Percentiles rank a stretch among this genome's conserved stretches.
These are phyloP conservation scores for Leccinum subrobustum DNA, from an alignment of 1,284 basidiomycete genomes.

Conservation along the genomic window DNA sequence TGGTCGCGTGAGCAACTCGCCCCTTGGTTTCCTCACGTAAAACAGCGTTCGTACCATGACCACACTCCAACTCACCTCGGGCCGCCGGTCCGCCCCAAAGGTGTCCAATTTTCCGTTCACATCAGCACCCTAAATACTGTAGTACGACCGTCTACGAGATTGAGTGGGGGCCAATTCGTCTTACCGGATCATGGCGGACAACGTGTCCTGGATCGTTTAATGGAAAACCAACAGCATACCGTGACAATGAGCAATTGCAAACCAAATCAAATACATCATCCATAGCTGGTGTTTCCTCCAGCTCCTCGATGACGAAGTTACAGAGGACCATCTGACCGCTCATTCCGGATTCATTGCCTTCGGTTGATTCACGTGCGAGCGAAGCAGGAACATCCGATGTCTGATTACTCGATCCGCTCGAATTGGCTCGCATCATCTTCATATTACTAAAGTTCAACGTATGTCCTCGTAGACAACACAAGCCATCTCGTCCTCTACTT, in stretches of 20 bases:
- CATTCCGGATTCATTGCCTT: conserved; percentile 13
- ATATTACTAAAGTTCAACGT: conserved; percentile 43
- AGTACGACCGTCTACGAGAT: conserved; percentile 51
- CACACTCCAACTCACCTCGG: too few relatives aligned
- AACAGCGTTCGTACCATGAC: too few relatives aligned
- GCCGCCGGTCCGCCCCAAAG: background rate
- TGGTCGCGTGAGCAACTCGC: too few relatives aligned
- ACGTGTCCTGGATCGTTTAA: conserved; percentile 49
- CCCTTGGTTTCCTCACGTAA: too few relatives aligned
- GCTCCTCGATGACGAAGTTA: conserved; percentile 27
- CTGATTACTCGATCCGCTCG: conserved; percentile 21
- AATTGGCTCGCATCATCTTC: conserved; percentile 27
- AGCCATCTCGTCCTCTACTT: conserved; percentile 44
- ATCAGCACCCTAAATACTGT: conserved; percentile 41
- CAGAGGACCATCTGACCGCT: conserved; percentile 19
- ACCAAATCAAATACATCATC: conserved; percentile 33
- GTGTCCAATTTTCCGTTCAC: conserved; percentile 42
- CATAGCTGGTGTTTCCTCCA: conserved; percentile 14
- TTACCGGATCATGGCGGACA: conserved; percentile 65
- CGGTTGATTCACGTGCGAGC: conserved; percentile 10
- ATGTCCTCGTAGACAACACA: conserved; percentile 46
- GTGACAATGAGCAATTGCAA: conserved; percentile 16
- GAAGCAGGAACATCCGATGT: conserved; percentile 3
- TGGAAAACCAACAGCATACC: background rate
- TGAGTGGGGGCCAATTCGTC: conserved; percentile 61